A percentile compares a stretch with the other conserved stretches of the same genome.
Conservation (phyloP, 371 early-diverging fungal genomes). For the Encephalitozoon hellem region DNA sequence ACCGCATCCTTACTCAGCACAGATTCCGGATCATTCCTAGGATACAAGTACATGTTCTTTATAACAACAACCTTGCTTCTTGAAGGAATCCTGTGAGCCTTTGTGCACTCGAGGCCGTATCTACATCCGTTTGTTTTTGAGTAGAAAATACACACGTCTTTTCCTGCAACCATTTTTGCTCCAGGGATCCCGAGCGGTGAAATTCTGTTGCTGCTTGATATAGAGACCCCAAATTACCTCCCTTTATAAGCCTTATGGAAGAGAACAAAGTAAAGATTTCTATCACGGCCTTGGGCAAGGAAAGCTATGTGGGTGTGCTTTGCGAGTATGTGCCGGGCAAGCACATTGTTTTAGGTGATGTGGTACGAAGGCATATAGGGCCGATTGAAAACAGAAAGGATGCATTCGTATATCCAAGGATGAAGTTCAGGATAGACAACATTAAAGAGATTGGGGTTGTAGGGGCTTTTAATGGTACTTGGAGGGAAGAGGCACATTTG, state of each 20-base stretch:
- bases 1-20: conserved; percentile 67
- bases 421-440: not conserved
- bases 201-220: not conserved
- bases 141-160: conserved; percentile 73
- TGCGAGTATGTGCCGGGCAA: not conserved
- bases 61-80: conserved; percentile 81
- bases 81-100: conserved; percentile 86
- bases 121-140: conserved; percentile 94
- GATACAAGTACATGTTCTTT: conserved; percentile 84
- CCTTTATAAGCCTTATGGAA: not conserved
- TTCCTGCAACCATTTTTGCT: not conserved
- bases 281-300: not conserved
- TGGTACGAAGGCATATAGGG: not conserved
- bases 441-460: not conserved
- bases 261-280: not conserved
- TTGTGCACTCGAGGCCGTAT: conserved; percentile 87
- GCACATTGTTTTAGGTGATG: not conserved
- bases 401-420: not conserved
- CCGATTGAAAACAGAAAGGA: not conserved
- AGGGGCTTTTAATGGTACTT: not conserved
- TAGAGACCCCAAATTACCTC: not conserved
- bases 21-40: conserved; percentile 69
- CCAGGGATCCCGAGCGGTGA: not conserved
- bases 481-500: not conserved
- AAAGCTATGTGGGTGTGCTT: not conserved